Percentiles rank a stretch among this genome's conserved stretches.
These are phyloP conservation scores for Kondoa subrosea DNA, from an alignment of 768 basidiomycete genomes.

Conservation along the genomic window DNA sequence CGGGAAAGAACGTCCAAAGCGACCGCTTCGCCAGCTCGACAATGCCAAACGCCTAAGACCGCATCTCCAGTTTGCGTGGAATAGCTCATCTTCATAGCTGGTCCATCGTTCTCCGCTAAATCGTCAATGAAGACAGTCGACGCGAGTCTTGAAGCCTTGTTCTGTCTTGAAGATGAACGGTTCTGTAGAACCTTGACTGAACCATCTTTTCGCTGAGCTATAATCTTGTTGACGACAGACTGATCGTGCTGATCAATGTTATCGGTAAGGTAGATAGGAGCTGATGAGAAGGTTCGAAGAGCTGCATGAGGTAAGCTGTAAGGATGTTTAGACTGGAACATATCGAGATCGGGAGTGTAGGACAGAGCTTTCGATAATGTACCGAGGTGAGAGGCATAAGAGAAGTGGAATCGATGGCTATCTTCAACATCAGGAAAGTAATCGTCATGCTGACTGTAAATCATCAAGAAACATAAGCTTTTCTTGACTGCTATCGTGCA, in stretches of 20 bases:
- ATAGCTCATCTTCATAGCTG: constrained; percentile 18
- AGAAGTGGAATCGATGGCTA: constrained; percentile 24
- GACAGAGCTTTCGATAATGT: constrained; percentile 11
- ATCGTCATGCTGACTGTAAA: constrained; percentile 24
- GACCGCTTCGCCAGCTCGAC: not conserved
- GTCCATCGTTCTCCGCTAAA: constrained; percentile 2
- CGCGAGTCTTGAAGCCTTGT: constrained; percentile 2
- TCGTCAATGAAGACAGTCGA: constrained; percentile 10
- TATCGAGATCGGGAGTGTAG: constrained; percentile 23
- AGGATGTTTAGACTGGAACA: constrained; percentile 20
- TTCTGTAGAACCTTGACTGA: not conserved
- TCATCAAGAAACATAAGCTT: too few species aligned
- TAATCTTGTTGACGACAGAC: constrained; percentile 1
- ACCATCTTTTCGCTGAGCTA: not conserved
- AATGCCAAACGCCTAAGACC: constrained; percentile 23
- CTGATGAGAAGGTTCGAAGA: constrained; percentile 21
- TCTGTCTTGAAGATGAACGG: not conserved
- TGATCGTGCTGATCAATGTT: not conserved
- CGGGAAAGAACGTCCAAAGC: constrained; percentile 8
- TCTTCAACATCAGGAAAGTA: constrained; percentile 21
- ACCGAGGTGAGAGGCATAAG: constrained; percentile 16
- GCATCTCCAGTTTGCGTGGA: constrained; percentile 12
- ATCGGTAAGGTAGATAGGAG: constrained; percentile 21
- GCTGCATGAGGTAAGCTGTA: constrained; percentile 18
- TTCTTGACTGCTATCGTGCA: not conserved